These are phyloP conservation scores for Blastocrithidia nonstop DNA, from an alignment of 208 protist species.

Conservation along the genomic window DNA sequence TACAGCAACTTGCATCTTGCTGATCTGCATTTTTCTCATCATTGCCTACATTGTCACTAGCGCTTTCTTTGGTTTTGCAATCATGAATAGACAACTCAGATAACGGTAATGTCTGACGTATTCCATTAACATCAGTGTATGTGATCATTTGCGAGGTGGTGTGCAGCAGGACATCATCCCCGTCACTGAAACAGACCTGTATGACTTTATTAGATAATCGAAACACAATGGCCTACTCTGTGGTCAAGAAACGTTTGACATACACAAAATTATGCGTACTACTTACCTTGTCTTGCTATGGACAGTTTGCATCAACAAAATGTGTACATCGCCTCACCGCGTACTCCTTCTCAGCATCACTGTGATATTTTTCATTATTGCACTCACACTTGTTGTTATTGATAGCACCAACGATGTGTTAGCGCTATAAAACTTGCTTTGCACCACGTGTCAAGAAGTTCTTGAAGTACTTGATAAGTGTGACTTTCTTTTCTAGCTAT, in stretches of 20 bases:
- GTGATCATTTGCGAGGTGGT: conserved; percentile 78
- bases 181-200: conserved; percentile 92
- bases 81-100: conserved; percentile 11
- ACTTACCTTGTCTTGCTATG: conserved; percentile 28
- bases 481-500: conserved; percentile 93
- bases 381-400: too few species aligned
- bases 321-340: conserved; percentile 12
- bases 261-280: conserved; percentile 71
- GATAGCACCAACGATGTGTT: too few species aligned
- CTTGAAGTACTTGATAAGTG: conserved; percentile 93
- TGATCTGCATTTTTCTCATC: too few species aligned
- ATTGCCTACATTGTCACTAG: too few species aligned
- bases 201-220: conserved; percentile 90
- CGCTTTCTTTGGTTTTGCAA: too few species aligned
- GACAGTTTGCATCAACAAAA: conserved; percentile 17
- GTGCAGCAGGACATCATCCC: conserved; percentile 87
- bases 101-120: conserved; percentile 25
- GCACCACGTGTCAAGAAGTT: conserved; percentile 36
- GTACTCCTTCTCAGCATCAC: conserved; percentile 15
- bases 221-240: conserved; percentile 89
- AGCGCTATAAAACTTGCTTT: too few species aligned
- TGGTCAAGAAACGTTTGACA: conserved; percentile 92
- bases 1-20: too few species aligned
- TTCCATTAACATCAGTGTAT: conserved; percentile 39
- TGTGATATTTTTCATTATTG: conserved; percentile 13